Evolutionary conservation across 2,329 filamentous ascomycete genomes (phyloP), one percentile per base, ranked within the genome.

Genomic region (Atkinsonella hypoxylon): DNA sequence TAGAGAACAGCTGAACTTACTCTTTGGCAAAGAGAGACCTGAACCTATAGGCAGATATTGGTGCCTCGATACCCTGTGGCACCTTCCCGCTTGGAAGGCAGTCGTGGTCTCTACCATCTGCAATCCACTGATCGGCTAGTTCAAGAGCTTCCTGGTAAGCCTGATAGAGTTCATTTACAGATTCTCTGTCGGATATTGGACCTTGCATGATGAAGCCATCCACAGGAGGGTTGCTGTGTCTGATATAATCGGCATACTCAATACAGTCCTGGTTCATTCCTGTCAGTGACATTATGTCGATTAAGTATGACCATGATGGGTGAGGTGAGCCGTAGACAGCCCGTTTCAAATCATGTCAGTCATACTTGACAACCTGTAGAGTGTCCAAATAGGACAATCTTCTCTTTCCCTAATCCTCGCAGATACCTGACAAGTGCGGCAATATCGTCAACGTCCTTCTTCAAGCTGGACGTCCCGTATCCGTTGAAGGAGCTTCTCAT

Each of bases 131-230:
- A 50, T 72, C 66, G 0, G 83, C 81, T 10, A 72, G 59, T 1
- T 69, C 64, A 10, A 82, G 58, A 50, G 66, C 70, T 47, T 64
- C 64, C 15, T 74, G 67, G 53, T 78, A 67, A 6, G 72, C 67
- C 4, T 70, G 59, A 47, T 79, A 67, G 7, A 75, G 61, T 4
- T 68, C 61, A 2, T 66, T 66, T 11, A 85, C 60, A 0, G 75
- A 78, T 62, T 94, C 84, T 31, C 88, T 76, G 64, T 95, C 89
- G 1, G 81, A 87, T 3, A 90, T 82, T 0, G 87, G 82, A 0
- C 84, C 88, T 64, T 95, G 89, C 50, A 95, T 69, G 43, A 95
- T 84, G 46, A 82, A 82, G 36, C 85, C 89, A 53, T 93, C 80
- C 1, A 95, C 69, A 0, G 79, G 76, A 12, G 77, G 68, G 40